These are phyloP conservation scores for Alternaria novae-zelandiae DNA, from an alignment of 2,329 filamentous ascomycete species.

Conservation along the genomic window DNA sequence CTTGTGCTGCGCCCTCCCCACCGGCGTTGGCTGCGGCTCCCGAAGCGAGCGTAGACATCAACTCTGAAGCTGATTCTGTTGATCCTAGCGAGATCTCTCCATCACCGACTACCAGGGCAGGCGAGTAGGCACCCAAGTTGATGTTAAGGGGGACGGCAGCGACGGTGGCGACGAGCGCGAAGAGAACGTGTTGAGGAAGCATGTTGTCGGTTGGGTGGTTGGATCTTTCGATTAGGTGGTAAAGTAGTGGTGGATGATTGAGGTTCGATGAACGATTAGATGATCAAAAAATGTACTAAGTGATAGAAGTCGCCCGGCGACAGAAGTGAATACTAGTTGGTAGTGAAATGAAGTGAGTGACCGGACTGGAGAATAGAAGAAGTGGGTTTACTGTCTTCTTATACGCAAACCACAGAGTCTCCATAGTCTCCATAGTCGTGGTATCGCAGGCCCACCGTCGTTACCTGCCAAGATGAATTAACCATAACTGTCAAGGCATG, in stretches of 20 bases:
- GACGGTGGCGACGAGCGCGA: slow-evolving; percentile 45
- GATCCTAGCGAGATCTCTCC: slow-evolving; percentile 59
- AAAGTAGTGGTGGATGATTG: background rate
- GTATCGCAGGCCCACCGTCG: slow-evolving; percentile 15
- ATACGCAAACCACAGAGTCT: slow-evolving; percentile 28
- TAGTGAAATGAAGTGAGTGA: slow-evolving; percentile 47
- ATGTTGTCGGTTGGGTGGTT: slow-evolving; percentile 36
- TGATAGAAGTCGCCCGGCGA: slow-evolving; percentile 43
- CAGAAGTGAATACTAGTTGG: slow-evolving; percentile 33
- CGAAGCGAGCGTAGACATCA: slow-evolving; percentile 55
- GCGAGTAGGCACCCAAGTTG: slow-evolving; percentile 60
- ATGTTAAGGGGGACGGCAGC: slow-evolving; percentile 58
- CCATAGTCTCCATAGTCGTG: slow-evolving; percentile 8
- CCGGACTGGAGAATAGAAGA: slow-evolving; percentile 45
- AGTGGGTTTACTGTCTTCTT: slow-evolving; percentile 33
- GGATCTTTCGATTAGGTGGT: slow-evolving; percentile 23
- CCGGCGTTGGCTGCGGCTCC: slow-evolving; percentile 42
- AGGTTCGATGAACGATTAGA: slow-evolving; percentile 9
- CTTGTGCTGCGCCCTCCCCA: slow-evolving; percentile 22
- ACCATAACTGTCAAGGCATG: slow-evolving; percentile 42
- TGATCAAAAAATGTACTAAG: slow-evolving; percentile 23
- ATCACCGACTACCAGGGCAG: slow-evolving; percentile 61
- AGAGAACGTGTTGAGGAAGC: slow-evolving; percentile 48
- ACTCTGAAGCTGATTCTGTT: slow-evolving; percentile 49
- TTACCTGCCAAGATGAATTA: slow-evolving; percentile 40